Conservation (phyloP, 2,329 filamentous ascomycete species). For the Hypomyces perniciosus region DNA sequence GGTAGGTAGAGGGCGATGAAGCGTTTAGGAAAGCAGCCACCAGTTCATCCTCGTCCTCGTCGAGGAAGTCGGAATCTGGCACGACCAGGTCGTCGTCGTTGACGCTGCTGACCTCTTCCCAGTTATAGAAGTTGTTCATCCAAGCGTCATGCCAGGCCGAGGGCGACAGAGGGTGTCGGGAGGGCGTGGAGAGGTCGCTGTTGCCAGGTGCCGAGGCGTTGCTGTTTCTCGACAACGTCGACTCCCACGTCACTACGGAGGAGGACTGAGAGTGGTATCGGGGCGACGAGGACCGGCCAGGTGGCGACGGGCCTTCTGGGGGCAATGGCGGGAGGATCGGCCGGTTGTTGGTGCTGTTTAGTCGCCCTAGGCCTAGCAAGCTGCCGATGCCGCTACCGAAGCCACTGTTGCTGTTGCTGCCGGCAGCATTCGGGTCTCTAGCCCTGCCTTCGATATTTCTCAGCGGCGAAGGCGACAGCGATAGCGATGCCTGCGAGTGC, state of each 20-base stretch:
- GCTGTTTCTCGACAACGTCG: constrained; percentile 1
- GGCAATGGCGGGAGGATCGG: constrained; percentile 11
- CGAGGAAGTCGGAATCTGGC: constrained; percentile 21
- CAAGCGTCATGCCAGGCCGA: not conserved
- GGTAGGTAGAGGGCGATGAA: constrained; percentile 33
- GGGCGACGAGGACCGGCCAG: constrained; percentile 14
- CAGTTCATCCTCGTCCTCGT: constrained; percentile 16
- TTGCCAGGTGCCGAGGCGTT: not conserved
- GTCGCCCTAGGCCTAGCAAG: not conserved
- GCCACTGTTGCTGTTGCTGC: not conserved
- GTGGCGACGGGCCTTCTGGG: constrained; percentile 10
- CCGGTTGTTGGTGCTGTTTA: not conserved
- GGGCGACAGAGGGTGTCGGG: not conserved
- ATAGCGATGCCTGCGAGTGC: no score
- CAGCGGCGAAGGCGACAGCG: no score
- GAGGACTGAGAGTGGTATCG: constrained; percentile 7
- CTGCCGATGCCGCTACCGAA: not conserved
- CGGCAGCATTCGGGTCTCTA: not conserved
- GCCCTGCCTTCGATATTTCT: no score
- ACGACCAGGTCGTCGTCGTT: constrained; percentile 15
- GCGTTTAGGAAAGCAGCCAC: constrained; percentile 12
- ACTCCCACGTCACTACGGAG: not conserved
- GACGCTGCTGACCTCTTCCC: not conserved
- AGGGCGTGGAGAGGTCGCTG: no score
- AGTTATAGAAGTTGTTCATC: not conserved